Conservation (phyloP, 2,329 filamentous ascomycete species). For the Colletotrichum lindemuthianum region DNA sequence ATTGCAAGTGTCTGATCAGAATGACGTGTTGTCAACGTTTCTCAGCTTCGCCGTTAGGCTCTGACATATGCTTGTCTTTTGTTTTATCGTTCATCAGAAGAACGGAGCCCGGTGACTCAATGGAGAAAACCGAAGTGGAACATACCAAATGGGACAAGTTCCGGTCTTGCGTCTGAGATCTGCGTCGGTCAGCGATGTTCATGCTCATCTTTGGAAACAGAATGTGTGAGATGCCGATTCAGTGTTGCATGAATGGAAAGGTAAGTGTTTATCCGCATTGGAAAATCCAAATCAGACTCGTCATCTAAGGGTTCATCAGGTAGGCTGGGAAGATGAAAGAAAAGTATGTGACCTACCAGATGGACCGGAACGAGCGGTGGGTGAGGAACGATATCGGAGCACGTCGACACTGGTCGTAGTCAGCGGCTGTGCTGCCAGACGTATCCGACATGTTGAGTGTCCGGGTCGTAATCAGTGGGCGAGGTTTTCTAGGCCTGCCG, state of each 20-base stretch:
- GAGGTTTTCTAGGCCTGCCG: slow-evolving; percentile 99
- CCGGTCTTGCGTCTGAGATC: background rate
- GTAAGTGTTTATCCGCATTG: slow-evolving; percentile 66
- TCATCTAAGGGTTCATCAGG: slow-evolving; percentile 66
- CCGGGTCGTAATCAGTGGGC: slow-evolving; percentile 80
- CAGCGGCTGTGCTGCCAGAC: slow-evolving; percentile 11
- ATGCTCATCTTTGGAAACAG: slow-evolving; percentile 14
- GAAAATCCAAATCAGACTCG: slow-evolving; percentile 71
- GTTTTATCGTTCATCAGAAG: slow-evolving; percentile 38
- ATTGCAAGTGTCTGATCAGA: slow-evolving; percentile 34
- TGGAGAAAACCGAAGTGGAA: background rate
- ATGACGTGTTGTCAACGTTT: slow-evolving; percentile 36
- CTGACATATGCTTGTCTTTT: slow-evolving; percentile 41
- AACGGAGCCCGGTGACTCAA: slow-evolving; percentile 30
- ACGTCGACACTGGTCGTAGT: slow-evolving; percentile 17
- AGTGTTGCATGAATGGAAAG: slow-evolving; percentile 69
- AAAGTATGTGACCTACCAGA: slow-evolving; percentile 32
- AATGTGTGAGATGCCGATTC: slow-evolving; percentile 43
- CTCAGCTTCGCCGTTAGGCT: slow-evolving; percentile 39
- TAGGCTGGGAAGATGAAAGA: slow-evolving; percentile 40
- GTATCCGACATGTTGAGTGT: slow-evolving; percentile 21
- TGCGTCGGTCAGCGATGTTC: slow-evolving; percentile 34
- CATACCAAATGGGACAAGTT: slow-evolving; percentile 19
- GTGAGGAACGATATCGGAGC: background rate
- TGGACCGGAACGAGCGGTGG: background rate